These are phyloP conservation scores for Neurospora sp. DNA, from an alignment of 495 filamentous ascomycete species.

Conservation along the genomic window DNA sequence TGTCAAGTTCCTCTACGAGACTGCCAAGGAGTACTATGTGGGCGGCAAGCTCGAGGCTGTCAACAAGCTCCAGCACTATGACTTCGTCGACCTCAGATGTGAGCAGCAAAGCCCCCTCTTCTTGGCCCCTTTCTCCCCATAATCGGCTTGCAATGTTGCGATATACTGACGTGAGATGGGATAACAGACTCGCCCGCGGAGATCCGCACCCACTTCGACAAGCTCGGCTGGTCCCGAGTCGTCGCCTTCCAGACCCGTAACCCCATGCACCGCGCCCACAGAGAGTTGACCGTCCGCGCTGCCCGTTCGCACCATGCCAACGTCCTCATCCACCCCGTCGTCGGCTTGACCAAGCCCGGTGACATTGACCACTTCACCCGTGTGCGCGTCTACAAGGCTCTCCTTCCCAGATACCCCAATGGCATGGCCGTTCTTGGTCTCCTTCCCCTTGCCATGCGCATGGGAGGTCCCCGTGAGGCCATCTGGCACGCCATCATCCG, in stretches of 20 bases:
- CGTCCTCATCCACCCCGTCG: constrained; percentile 97
- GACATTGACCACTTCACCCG: constrained; percentile 99
- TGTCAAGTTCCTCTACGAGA: constrained; percentile 74
- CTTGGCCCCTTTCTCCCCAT: not conserved
- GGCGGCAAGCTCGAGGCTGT: constrained; percentile 93
- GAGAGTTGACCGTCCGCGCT: constrained; percentile 93
- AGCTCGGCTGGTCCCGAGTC: constrained; percentile 93
- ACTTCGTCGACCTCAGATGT: constrained; percentile 96
- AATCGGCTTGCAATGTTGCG: not conserved
- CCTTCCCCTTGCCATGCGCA: constrained; percentile 93
- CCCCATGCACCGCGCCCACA: constrained; percentile 97
- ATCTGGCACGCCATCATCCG: constrained; percentile 99
- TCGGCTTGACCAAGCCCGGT: constrained; percentile 95
- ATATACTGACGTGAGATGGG: constrained; percentile 3
- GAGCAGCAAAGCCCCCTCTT: not conserved
- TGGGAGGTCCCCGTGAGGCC: constrained; percentile 96
- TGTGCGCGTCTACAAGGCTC: constrained; percentile 94
- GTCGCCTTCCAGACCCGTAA: constrained; percentile 99
- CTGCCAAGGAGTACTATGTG: constrained; percentile 77
- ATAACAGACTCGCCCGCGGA: constrained; percentile 79
- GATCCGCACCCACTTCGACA: constrained; percentile 92
- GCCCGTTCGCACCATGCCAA: constrained; percentile 92
- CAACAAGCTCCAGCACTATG: constrained; percentile 92
- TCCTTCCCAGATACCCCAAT: constrained; percentile 95
- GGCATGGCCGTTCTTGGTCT: constrained; percentile 98